These are phyloP conservation scores for Epichloe typhina DNA, from an alignment of 2,329 filamentous ascomycete genomes.

Conservation along the genomic window DNA sequence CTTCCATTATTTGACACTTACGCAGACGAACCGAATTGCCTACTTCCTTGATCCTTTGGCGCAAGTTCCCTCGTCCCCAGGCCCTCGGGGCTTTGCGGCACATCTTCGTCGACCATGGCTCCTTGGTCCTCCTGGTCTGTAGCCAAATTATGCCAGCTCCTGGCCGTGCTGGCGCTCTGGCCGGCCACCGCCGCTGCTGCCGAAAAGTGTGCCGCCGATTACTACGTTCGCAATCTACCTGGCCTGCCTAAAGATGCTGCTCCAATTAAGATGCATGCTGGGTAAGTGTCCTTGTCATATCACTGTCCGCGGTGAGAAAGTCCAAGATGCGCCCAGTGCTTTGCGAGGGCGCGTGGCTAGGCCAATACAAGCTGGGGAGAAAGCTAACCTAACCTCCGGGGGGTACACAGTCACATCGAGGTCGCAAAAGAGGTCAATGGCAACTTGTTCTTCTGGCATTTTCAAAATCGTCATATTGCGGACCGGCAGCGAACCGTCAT, in stretches of 20 bases:
- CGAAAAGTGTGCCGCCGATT: conserved; percentile 49
- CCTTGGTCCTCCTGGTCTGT: neutral
- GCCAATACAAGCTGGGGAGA: neutral
- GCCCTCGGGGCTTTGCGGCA: neutral
- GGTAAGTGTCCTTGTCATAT: conserved; percentile 42
- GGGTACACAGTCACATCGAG: conserved; percentile 65
- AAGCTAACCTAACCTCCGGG: neutral
- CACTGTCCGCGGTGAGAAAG: neutral
- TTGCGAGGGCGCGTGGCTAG: neutral
- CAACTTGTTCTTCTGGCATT: conserved; percentile 98
- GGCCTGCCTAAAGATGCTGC: conserved; percentile 62
- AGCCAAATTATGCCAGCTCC: conserved; percentile 8
- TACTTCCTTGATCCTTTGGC: neutral
- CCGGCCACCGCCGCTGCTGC: conserved; percentile 21
- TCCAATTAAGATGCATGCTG: conserved; percentile 92
- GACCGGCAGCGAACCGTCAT: conserved; percentile 83
- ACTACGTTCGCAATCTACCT: conserved; percentile 75
- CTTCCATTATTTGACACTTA: neutral
- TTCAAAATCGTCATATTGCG: conserved; percentile 88
- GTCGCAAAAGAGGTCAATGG: conserved; percentile 73
- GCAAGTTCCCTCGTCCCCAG: neutral
- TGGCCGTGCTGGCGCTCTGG: conserved; percentile 29
- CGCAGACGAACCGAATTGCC: neutral
- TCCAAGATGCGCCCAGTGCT: neutral
- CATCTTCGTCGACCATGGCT: conserved; percentile 3